These are phyloP conservation scores for Aspergillus wentii DNA, from an alignment of 495 filamentous ascomycete species.

Conservation along the genomic window DNA sequence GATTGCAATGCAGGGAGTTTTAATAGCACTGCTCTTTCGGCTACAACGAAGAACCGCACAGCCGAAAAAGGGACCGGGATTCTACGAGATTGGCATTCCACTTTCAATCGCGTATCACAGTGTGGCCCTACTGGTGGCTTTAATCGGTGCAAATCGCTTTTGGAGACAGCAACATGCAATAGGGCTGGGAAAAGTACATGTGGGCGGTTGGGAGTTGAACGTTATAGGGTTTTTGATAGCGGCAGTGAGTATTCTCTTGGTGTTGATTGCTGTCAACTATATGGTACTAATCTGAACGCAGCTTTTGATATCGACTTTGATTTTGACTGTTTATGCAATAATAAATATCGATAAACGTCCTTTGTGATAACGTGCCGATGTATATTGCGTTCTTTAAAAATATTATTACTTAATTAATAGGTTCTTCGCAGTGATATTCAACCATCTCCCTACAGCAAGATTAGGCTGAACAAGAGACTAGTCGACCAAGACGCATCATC, in stretches of 20 bases:
- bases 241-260: constrained; percentile 42
- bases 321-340: no score
- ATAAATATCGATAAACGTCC: no score
- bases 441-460: no score
- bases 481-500: no score
- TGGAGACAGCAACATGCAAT: constrained; percentile 69
- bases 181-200: constrained; percentile 56
- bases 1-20: constrained; percentile 61
- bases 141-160: constrained; percentile 59
- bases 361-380: no score
- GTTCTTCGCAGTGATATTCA: no score
- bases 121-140: constrained; percentile 50
- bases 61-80: constrained; percentile 40
- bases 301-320: no score
- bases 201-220: constrained; percentile 67
- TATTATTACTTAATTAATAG: no score
- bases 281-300: no score
- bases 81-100: constrained; percentile 60
- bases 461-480: no score
- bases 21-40: constrained; percentile 65
- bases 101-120: constrained; percentile 54
- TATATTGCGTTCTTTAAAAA: no score
- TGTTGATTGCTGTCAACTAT: no score
- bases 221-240: constrained; percentile 44
- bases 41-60: constrained; percentile 48